Base-by-base conservation (phyloP, 768 basidiomycete genomes). In the Naganishia antarctica region DNA sequence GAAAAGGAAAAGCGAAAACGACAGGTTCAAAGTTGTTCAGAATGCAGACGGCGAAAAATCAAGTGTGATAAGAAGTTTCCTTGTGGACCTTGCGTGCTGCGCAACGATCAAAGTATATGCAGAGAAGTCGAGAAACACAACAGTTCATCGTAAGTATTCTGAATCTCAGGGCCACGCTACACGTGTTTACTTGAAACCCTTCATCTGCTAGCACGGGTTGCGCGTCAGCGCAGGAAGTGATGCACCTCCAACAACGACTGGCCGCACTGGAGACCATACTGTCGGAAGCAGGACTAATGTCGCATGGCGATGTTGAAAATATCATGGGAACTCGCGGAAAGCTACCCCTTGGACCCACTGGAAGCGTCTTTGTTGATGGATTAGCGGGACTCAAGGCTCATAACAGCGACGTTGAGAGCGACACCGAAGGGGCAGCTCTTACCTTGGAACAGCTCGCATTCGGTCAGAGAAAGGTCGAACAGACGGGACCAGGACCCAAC, bases 1-100 rank as follows among this genome's bases (percentile, higher is more conserved):
- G 48, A 53, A 28, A 64, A 72, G 70, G 73, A 73, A 28, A 74
- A 73, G 43, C 65, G 74, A 59, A 53, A 70, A 41, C 71, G 76
- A 45, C 71, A 76, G 44, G 76, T 76, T 0, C 76, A 77, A 66
- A 77, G 76, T 49, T 77, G 76, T 57, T 74, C 73, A 23, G 76
- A 77, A 46, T 77, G 76, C 65, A 66, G 76, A n/a, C 69, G 76
- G 37, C 67, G 76, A 60, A 77, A 77, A 63, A 77, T 77, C 60
- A 77, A 77, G 60, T 77, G 76, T 60, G 74, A 75, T 58, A 77
- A 75, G 66, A 75, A 74, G 72, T 74, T 76, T 41, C 75, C 75
- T 13, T 76, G 75, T 67, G 73, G 73, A 0, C 76, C 76, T 6
- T 77, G 76, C 60, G 67, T 75, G 2, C 57, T 74, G 13, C 66